Evolutionary conservation across 495 filamentous ascomycete genomes (phyloP).

Genomic region (Glonium stellatum): DNA sequence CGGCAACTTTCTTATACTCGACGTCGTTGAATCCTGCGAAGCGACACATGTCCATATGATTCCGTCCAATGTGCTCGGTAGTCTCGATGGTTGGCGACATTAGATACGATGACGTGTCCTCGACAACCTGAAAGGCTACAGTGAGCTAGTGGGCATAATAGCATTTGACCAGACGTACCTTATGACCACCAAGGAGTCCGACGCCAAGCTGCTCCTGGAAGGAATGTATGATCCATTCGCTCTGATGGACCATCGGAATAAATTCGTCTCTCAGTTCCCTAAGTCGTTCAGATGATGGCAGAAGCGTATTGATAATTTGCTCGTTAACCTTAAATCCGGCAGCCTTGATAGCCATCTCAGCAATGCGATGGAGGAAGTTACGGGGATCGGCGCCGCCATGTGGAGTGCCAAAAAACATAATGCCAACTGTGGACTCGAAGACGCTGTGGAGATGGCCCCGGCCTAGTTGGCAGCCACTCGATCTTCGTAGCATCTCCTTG

Average conservation of each 20-base stretch:
- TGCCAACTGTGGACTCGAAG: constrained; percentile 35
- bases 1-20: constrained; percentile 30
- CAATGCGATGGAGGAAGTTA: constrained; percentile 27
- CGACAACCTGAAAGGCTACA: too few species aligned
- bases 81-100: constrained; percentile 26
- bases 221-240: background rate
- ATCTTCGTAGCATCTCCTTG: constrained; percentile 38
- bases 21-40: constrained; percentile 32
- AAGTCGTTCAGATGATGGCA: background rate
- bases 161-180: too few species aligned
- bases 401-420: constrained; percentile 41
- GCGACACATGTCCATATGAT: constrained; percentile 41
- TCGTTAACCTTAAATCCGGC: background rate
- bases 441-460: constrained; percentile 25
- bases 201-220: constrained; percentile 1
- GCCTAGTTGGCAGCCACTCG: constrained; percentile 10
- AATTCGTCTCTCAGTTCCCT: background rate
- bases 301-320: background rate
- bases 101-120: too few species aligned
- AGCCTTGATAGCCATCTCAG: too few species aligned
- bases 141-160: too few species aligned
- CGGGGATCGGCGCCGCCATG: constrained; percentile 34
- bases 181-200: too few species aligned
- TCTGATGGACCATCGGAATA: background rate
- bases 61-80: constrained; percentile 27